A percentile compares a stretch with the other conserved stretches of the same genome.
Evolutionary conservation across 441 rosid species (phyloP).

Genomic region (Metrosideros polymorpha): DNA sequence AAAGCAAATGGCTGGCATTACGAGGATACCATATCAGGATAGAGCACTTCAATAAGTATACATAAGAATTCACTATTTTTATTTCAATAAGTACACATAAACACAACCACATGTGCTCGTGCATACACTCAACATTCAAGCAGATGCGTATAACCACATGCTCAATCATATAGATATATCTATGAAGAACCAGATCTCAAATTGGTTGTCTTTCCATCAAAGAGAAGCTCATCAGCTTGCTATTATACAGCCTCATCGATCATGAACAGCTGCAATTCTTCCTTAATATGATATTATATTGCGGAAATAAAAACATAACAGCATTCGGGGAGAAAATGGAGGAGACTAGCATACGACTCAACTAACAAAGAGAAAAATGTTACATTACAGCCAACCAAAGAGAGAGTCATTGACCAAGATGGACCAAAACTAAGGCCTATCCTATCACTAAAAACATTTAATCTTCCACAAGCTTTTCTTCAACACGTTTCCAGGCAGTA

Average conservation of each 20-base stretch:
- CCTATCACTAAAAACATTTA: background rate
- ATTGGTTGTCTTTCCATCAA: background rate
- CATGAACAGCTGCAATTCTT: background rate
- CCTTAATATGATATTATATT: background rate
- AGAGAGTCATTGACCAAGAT: background rate
- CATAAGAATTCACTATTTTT: background rate
- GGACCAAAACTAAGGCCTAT: background rate
- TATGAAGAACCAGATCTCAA: background rate
- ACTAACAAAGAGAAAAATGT: background rate
- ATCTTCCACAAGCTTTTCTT: background rate
- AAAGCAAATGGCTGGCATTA: slow-evolving; percentile 15
- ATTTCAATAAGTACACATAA: background rate
- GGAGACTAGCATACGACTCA: background rate
- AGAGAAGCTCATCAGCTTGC: background rate
- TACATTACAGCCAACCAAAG: background rate
- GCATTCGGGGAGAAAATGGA: background rate
- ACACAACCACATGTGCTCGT: background rate
- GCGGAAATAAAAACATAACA: background rate
- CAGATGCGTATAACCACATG: background rate
- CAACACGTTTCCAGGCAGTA: background rate
- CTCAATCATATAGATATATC: background rate
- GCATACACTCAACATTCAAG: background rate
- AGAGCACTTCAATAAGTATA: background rate
- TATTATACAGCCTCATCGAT: background rate
- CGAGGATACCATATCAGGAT: background rate